These are phyloP conservation scores for Byssothecium circinans DNA, from an alignment of 2,329 filamentous ascomycete genomes.

Conservation along the genomic window DNA sequence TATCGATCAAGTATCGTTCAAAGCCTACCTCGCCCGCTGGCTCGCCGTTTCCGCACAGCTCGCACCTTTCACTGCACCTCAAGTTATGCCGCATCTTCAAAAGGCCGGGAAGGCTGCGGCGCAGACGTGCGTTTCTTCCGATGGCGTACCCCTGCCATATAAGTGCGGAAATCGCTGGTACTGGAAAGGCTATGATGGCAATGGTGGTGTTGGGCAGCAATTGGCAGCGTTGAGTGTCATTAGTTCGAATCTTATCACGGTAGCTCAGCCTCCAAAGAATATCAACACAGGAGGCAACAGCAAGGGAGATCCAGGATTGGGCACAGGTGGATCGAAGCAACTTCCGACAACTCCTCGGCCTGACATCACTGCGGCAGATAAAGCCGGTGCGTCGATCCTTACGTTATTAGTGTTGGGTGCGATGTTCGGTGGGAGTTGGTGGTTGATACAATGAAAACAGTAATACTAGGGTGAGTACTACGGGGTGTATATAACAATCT, in stretches of 20 bases:
- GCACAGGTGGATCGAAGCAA: constrained; percentile 32
- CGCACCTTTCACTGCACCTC: constrained; percentile 57
- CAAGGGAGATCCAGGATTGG: constrained; percentile 46
- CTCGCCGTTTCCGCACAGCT: constrained; percentile 59
- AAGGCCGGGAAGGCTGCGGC: constrained; percentile 59
- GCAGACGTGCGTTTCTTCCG: constrained; percentile 50
- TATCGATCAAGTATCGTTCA: constrained; percentile 49
- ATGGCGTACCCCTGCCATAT: constrained; percentile 15
- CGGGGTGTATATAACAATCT: too few relatives aligned
- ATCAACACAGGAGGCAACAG: constrained; percentile 54
- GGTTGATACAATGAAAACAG: background rate
- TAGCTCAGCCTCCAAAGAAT: constrained; percentile 46
- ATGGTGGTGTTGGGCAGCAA: constrained; percentile 58
- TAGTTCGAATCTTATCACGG: constrained; percentile 45
- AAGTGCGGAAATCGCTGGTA: constrained; percentile 50
- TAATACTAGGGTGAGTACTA: too few relatives aligned
- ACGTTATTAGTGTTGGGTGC: constrained; percentile 37
- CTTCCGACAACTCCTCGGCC: constrained; percentile 20
- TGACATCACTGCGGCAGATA: constrained; percentile 43
- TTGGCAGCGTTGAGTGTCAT: constrained; percentile 60
- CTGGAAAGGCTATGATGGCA: constrained; percentile 47
- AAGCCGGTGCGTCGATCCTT: constrained; percentile 47
- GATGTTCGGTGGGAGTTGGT: constrained; percentile 4
- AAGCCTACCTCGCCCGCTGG: constrained; percentile 52
- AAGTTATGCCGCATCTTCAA: constrained; percentile 56